A percentile compares a stretch with the other conserved stretches of the same genome.
phyloP scores from a whole-genome alignment of 2,329 filamentous ascomycete species.

The Alternaria tenuissima region DNA sequence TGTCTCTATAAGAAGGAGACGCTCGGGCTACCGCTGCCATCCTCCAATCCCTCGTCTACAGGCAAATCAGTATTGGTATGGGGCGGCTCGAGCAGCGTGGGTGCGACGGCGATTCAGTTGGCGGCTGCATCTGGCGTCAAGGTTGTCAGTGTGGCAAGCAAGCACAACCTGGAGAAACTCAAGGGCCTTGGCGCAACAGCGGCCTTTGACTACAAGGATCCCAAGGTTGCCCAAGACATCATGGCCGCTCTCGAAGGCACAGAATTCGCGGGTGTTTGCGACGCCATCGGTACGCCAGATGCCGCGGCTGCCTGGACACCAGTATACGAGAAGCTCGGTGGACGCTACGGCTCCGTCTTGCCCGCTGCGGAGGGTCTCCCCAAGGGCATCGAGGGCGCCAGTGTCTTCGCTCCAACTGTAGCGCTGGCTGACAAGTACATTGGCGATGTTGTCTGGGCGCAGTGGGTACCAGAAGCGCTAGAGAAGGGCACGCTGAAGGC shows the following conservation, averaged over 20 bases:
- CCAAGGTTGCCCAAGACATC: constrained; percentile 48
- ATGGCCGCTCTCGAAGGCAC: constrained; percentile 52
- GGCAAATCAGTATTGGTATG: constrained; percentile 58
- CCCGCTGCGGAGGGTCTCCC: constrained; percentile 31
- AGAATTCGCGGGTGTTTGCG: constrained; percentile 55
- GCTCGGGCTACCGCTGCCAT: constrained; percentile 52
- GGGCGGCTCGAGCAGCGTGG: constrained; percentile 58
- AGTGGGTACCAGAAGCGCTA: constrained; percentile 44
- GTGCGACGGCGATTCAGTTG: constrained; percentile 57
- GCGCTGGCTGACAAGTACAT: constrained; percentile 34
- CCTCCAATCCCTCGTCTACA: constrained; percentile 37
- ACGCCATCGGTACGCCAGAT: constrained; percentile 43
- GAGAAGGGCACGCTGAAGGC: constrained; percentile 43
- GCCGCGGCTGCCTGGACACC: constrained; percentile 36
- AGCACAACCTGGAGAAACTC: constrained; percentile 40
- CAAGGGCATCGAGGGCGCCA: constrained; percentile 36
- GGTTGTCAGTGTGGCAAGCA: constrained; percentile 52
- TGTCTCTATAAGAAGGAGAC: constrained; percentile 53
- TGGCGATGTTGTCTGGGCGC: constrained; percentile 45
- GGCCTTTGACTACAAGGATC: constrained; percentile 46
- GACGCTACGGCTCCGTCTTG: constrained; percentile 39
- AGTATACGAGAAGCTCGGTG: constrained; percentile 41
- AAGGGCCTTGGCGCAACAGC: constrained; percentile 41
- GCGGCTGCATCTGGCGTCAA: constrained; percentile 52
- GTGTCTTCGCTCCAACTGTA: constrained; percentile 34